phyloP scores from a whole-genome alignment of 2,329 filamentous ascomycete genomes.

The Ceratocystis eucalypticola region DNA sequence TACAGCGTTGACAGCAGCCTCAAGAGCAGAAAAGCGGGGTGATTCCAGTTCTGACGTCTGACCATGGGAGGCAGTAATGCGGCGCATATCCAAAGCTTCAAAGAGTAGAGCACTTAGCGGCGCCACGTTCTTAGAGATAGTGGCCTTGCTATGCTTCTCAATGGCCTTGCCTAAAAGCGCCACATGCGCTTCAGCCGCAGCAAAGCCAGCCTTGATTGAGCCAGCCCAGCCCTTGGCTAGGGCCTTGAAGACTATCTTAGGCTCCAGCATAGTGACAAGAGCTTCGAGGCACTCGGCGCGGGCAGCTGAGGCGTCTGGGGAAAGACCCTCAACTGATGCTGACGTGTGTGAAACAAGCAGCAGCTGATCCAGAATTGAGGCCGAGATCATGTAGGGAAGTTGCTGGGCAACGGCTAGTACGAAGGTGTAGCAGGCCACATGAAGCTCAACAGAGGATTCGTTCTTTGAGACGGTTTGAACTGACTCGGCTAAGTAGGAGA shows the following conservation, averaged over 20 bases:
- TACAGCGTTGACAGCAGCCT: slow-evolving; percentile 52
- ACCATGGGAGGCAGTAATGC: slow-evolving; percentile 37
- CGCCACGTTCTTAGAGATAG: slow-evolving; percentile 60
- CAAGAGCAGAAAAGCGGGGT: slow-evolving; percentile 44
- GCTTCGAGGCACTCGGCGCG: slow-evolving; percentile 58
- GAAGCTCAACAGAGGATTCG: slow-evolving; percentile 48
- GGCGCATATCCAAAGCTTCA: slow-evolving; percentile 50
- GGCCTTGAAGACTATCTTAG: slow-evolving; percentile 61
- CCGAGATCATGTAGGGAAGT: slow-evolving; percentile 79
- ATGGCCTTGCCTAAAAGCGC: slow-evolving; percentile 57
- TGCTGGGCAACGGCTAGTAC: slow-evolving; percentile 68
- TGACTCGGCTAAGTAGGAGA: slow-evolving; percentile 57
- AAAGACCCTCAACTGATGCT: slow-evolving; percentile 43
- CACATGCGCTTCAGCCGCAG: slow-evolving; percentile 54
- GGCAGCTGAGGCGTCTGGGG: slow-evolving; percentile 48
- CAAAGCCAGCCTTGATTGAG: slow-evolving; percentile 48
- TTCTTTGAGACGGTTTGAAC: slow-evolving; percentile 33
- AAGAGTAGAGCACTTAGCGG: slow-evolving; percentile 54
- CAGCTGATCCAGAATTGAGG: slow-evolving; percentile 56
- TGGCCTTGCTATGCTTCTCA: slow-evolving; percentile 63
- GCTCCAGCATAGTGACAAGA: slow-evolving; percentile 62
- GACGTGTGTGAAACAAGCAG: slow-evolving; percentile 61
- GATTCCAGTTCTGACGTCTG: slow-evolving; percentile 32
- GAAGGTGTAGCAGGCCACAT: slow-evolving; percentile 71
- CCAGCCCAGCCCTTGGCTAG: slow-evolving; percentile 58